phyloP scores from a whole-genome alignment of 257 asterid genomes.

The Solanum pimpinellifolium region DNA sequence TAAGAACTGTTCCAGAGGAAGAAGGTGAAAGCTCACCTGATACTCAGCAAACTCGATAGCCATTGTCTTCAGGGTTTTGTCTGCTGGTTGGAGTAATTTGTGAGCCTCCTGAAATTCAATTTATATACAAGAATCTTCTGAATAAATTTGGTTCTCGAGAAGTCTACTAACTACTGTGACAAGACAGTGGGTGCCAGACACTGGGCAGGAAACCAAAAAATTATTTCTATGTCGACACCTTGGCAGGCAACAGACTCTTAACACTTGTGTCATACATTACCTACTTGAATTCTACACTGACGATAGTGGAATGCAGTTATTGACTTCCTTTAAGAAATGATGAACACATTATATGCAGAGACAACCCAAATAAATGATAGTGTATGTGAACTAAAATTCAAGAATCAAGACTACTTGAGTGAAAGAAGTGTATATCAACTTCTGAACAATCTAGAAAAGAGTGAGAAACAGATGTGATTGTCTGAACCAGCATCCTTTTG shows the following conservation, averaged over 20 bases:
- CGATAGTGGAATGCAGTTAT: neutral
- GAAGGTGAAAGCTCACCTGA: constrained; percentile 43
- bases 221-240: neutral
- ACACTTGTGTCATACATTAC: neutral
- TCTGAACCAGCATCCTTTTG: neutral
- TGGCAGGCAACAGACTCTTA: neutral
- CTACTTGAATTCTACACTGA: neutral
- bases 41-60: constrained; percentile 96
- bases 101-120: constrained; percentile 76
- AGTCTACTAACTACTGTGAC: neutral
- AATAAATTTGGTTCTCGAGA: neutral
- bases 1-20: neutral
- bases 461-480: neutral
- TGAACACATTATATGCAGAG: neutral
- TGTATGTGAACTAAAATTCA: neutral
- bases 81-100: constrained; percentile 87
- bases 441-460: neutral
- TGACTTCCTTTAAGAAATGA: neutral
- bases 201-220: neutral
- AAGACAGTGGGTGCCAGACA: neutral
- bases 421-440: neutral
- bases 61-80: constrained; percentile 73
- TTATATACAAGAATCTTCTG: neutral
- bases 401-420: neutral
- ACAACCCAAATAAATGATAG: neutral